Conservation (phyloP, 2,329 filamentous ascomycete genomes). For the Aspergillus intermedius region DNA sequence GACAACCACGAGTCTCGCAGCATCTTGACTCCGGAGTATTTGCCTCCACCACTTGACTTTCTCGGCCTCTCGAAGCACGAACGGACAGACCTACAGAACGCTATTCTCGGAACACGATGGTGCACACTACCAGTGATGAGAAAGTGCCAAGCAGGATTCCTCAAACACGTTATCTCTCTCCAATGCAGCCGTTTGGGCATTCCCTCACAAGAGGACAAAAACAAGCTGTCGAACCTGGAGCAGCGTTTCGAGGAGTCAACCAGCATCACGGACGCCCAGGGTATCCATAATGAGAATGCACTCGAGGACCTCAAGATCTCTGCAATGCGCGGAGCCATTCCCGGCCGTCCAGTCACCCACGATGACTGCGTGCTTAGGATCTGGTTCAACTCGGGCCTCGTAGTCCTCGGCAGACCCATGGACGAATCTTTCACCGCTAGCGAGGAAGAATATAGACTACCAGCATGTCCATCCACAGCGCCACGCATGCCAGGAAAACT, state of each 20-base stretch:
- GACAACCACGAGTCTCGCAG: conserved; percentile 23
- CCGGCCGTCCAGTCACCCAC: too few species aligned
- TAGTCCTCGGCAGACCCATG: conserved; percentile 26
- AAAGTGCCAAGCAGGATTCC: conserved; percentile 33
- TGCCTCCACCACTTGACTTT: conserved; percentile 31
- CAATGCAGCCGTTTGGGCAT: conserved; percentile 26
- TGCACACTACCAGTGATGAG: conserved; percentile 34
- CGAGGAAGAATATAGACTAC: conserved; percentile 31
- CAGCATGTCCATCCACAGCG: conserved; percentile 18
- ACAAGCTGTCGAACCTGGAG: too few species aligned
- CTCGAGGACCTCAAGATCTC: too few species aligned
- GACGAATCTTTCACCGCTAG: conserved; percentile 19
- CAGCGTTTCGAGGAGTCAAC: too few species aligned
- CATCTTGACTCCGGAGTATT: conserved; percentile 31
- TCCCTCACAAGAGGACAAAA: conserved; percentile 13
- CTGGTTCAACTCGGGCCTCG: conserved; percentile 33
- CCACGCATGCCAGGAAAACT: conserved; percentile 34
- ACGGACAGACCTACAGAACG: conserved; percentile 28
- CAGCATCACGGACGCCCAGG: too few species aligned
- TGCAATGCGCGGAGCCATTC: too few species aligned
- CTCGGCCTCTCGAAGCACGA: conserved; percentile 23
- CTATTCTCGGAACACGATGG: conserved; percentile 36
- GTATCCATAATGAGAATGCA: too few species aligned
- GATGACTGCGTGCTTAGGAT: conserved; percentile 25
- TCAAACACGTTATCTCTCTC: conserved; percentile 26